Evolutionary conservation across 192 early-diverging fungal genomes (phyloP), one percentile per base, ranked within the genome.

Genomic region (Backusella mclennaniae): DNA sequence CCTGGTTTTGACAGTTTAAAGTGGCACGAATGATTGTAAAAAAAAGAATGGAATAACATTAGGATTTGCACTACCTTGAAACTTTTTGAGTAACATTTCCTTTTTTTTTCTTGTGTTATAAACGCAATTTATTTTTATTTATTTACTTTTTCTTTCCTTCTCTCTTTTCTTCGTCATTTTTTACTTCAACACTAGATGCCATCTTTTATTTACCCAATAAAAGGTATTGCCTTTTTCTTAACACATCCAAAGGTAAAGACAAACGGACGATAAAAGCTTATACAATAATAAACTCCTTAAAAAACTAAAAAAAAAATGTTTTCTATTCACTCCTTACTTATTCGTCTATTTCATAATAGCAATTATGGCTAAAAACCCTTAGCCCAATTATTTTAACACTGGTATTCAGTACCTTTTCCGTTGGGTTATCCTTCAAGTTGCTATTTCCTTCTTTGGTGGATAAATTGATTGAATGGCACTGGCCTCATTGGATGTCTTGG

Each of bases 401-500:
- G n/a, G 36, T 84, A 39, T 84, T 87, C 77, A 79, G 80, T n/a
- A 69, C 88, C 21, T 79, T 75, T 0, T 67, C 79, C 19, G 76
- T 86, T 46, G 80, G 89, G 35, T 73, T 88, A 49, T 80, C 83
- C 5, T 84, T 91, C 59, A 81, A 76, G 1, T 81, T 86, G 66
- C 59, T 87, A 6, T 81, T 91, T 59, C 75, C 77, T 9, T 75
- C 82, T 8, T 88, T 89, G 73, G 87, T 88, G 6, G 79, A 88
- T 69, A 88, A 79, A n/a, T 74, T 91, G 15, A 82, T 85, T 15
- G 41, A 42, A 3, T 81, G 42, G 19, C 80, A 85, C 1, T 84
- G 87, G 33, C 89, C 88, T 15, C 80, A 72, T 0, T 88, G 89
- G 77, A 79, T 90, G 14, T 82, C 88, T 29, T 90, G 90, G 88